Conservation (phyloP, 2,329 filamentous ascomycete genomes). For the Elsinoe fawcettii region DNA sequence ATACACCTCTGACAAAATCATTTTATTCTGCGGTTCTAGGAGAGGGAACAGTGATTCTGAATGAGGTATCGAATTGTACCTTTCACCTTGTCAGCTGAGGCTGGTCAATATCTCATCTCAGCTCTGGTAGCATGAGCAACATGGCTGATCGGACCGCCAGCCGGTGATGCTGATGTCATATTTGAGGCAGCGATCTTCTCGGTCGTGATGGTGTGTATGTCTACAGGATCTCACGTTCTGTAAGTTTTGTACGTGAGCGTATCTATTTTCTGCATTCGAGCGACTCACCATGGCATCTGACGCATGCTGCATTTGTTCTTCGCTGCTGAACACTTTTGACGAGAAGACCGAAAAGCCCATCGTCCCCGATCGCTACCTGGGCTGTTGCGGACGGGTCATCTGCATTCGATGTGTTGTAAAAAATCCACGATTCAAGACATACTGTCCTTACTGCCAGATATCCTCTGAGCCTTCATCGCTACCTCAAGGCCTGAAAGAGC, state of each 20-base stretch:
- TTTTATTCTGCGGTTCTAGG: too few relatives aligned
- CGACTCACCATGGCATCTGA: conserved; percentile 5
- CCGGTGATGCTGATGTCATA: conserved; percentile 8
- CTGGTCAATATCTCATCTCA: too few relatives aligned
- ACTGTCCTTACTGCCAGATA: conserved; percentile 71
- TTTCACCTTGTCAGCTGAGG: too few relatives aligned
- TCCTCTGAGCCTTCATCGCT: conserved; percentile 53
- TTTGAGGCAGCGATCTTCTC: neutral
- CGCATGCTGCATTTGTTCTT: conserved; percentile 59
- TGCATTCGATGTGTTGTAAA: conserved; percentile 63
- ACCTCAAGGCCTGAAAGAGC: conserved; percentile 58
- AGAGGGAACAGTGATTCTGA: too few relatives aligned
- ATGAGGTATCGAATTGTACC: too few relatives aligned
- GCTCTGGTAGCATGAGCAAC: neutral
- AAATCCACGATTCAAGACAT: conserved; percentile 59
- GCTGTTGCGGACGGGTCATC: conserved; percentile 63
- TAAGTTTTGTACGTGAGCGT: neutral
- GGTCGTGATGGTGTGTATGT: neutral
- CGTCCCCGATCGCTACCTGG: conserved; percentile 52
- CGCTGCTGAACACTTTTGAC: conserved; percentile 48
- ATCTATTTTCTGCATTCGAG: neutral
- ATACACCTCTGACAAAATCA: too few relatives aligned
- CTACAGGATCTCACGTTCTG: neutral
- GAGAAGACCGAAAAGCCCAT: conserved; percentile 54
- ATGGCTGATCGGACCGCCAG: neutral